A percentile compares a stretch with the other conserved stretches of the same genome.
phyloP scores from a whole-genome alignment of 2,329 filamentous ascomycete species.

The Aureobasidium zeae region DNA sequence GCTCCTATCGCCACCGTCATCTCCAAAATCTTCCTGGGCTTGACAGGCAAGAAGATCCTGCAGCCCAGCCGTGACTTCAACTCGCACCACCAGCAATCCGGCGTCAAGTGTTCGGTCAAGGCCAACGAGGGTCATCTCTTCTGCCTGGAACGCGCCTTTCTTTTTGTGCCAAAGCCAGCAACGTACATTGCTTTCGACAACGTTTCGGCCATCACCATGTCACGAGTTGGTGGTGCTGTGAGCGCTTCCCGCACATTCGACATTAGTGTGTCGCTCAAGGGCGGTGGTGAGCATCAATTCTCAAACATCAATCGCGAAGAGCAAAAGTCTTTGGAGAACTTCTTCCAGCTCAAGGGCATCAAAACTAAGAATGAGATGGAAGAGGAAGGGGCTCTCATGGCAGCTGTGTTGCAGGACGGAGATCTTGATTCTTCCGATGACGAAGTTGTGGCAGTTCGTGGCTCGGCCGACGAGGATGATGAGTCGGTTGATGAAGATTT shows the following conservation, averaged over 20 bases:
- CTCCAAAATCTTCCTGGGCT: conserved; percentile 86
- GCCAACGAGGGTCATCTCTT: conserved; percentile 96
- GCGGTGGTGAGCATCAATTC: conserved; percentile 85
- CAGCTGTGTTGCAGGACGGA: conserved; percentile 68
- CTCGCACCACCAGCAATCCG: conserved; percentile 85
- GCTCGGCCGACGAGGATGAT: conserved; percentile 90
- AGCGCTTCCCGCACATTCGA: conserved; percentile 94
- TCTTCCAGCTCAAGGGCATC: conserved; percentile 92
- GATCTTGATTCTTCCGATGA: conserved; percentile 72
- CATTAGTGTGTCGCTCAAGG: conserved; percentile 88
- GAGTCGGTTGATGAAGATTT: conserved; percentile 97
- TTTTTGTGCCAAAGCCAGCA: conserved; percentile 97
- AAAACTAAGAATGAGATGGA: conserved; percentile 98
- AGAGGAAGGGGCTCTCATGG: conserved; percentile 66
- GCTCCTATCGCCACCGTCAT: conserved; percentile 88
- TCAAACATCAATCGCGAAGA: conserved; percentile 99
- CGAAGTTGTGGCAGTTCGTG: conserved; percentile 69
- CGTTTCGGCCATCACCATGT: conserved; percentile 85
- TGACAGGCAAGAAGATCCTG: conserved; percentile 91
- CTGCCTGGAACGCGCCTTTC: conserved; percentile 95
- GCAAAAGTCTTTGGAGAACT: conserved; percentile 88
- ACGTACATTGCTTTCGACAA: conserved; percentile 96
- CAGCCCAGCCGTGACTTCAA: conserved; percentile 90
- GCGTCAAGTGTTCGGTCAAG: conserved; percentile 99
- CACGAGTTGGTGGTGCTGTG: conserved; percentile 85